Base-by-base conservation (phyloP, 495 filamentous ascomycete genomes). In the Xylaria castorea region DNA sequence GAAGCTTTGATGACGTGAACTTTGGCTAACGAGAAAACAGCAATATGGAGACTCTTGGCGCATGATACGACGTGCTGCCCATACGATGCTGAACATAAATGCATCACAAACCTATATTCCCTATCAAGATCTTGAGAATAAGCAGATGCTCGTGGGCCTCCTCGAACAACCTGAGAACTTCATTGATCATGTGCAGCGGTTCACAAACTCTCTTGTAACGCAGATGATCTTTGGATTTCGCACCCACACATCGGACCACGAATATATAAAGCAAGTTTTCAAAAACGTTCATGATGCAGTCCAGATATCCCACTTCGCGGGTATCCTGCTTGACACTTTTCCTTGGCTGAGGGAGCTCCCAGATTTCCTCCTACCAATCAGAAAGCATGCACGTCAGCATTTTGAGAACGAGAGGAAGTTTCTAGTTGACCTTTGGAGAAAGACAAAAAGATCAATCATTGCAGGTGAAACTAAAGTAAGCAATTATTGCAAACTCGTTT, bases 141-240 rank as follows among this genome's bases (percentile, higher is more conserved):
- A 34, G 16, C 57, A 60, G 57, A 60, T 60, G 30, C 27, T 60
- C 16, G 6, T 34, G 18, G 57, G 16, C 27, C 8, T 60, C 57
- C 57, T 60, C 5, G 30, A 60, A 7, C 5, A 36, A 18, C 55
- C 55, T 0, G 27, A 18, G 16, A 20, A 20, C 27, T 60, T 60
- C 16, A 5, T 36, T 5, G 18, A 16, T 5, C 55, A 60, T 36
- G 55, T 60, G 14, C 55, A 36, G 18, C 55, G 55, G 12, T 60
- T 60, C 8, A 18, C 55, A 20, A 30, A 18, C 25, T 57, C 53
- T 57, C 25, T 57, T 25, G 27, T 30, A 14, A 57, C 53, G 12
- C 53, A 57, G 53, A 32, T 32, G 27, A 16, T 57, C 12, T 57
- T 57, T 16, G 53, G 53, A 18, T 57, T 57, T 57, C 53, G 53